Base-by-base conservation (phyloP, 305 asterid species). In the Rubia peregrina region DNA sequence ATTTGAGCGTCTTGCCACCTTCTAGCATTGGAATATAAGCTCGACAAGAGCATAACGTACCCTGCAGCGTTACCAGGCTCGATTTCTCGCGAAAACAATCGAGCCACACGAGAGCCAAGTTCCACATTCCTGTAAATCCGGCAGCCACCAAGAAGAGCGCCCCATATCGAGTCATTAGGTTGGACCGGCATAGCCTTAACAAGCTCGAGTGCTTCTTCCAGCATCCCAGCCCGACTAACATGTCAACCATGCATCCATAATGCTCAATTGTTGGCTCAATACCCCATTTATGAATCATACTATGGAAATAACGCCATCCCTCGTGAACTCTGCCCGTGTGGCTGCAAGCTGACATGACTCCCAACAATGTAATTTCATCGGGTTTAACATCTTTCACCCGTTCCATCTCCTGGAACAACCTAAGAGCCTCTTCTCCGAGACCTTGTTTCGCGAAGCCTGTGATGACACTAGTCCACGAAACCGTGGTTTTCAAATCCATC, bases 161-260 rank as follows among this genome's bases (percentile, higher is more conserved):
- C 98, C 98, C 93, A 90, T 12, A 90, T 83, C 3, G 79, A 86
- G 71, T 87, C 88, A 13, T 90, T 92, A n/a, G 97, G 97, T 77
- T 77, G 82, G 87, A 89, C 80, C 57, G 92, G 96, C 96, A 92
- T 90, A 8, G 86, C 73, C 74, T 84, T 80, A 49, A 90, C 91
- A 17, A 89, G 71, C 68, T 67, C 76, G 13, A 64, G 70, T 2
- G 96, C 97, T 70, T 92, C 97, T 62, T 85, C 86, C 0, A 90
- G 60, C 48, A 85, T 77, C 21, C 98, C 96, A 12, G 95, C 97
- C 7, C 96, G 96, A 59, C 97, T 87, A 88, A 68, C 82, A 90
- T 71, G 83, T 90, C 98, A 75, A 90, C 92, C 92, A 90, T 89
- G 89, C 94, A 89, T 11, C 97, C 95, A 46, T 75, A 92, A 64